Evolutionary conservation across 2,329 filamentous ascomycete genomes (phyloP).

Genomic region (Aspergillus sp.): DNA sequence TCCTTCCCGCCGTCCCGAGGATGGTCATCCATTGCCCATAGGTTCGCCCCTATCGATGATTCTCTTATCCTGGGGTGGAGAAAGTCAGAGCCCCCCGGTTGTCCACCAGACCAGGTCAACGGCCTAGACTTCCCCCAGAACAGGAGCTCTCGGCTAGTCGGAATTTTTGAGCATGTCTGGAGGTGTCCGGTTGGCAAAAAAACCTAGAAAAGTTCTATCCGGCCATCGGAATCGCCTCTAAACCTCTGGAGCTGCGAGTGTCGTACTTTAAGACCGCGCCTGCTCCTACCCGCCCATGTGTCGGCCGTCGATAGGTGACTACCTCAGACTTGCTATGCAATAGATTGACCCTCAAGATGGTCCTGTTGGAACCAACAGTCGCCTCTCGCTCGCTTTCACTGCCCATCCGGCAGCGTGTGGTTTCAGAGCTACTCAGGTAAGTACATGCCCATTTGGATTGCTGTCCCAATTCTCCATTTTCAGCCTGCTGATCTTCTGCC

Average conservation of each 20-base stretch:
- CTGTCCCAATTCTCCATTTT: neutral
- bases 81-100: neutral
- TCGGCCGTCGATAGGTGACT: neutral
- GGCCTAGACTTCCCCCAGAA: slow-evolving; percentile 5
- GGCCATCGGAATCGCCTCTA: neutral
- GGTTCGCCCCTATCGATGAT: slow-evolving; percentile 7
- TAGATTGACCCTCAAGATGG: slow-evolving; percentile 7
- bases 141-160: neutral
- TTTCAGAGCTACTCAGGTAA: slow-evolving; percentile 14
- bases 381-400: slow-evolving; percentile 4
- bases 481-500: neutral
- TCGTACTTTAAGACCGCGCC: neutral
- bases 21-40: neutral
- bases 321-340: slow-evolving; percentile 6
- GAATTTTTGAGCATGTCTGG: neutral
- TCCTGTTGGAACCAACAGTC: slow-evolving; percentile 8
- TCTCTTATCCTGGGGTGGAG: slow-evolving; percentile 8
- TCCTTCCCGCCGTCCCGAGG: slow-evolving; percentile 5
- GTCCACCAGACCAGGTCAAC: neutral
- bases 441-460: neutral
- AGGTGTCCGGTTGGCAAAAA: neutral
- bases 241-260: neutral
- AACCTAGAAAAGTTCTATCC: neutral
- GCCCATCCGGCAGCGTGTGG: slow-evolving; percentile 6
- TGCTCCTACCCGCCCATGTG: neutral